Base-by-base conservation (phyloP, 2,329 filamentous ascomycete species). In the Colletotrichum sp. region DNA sequence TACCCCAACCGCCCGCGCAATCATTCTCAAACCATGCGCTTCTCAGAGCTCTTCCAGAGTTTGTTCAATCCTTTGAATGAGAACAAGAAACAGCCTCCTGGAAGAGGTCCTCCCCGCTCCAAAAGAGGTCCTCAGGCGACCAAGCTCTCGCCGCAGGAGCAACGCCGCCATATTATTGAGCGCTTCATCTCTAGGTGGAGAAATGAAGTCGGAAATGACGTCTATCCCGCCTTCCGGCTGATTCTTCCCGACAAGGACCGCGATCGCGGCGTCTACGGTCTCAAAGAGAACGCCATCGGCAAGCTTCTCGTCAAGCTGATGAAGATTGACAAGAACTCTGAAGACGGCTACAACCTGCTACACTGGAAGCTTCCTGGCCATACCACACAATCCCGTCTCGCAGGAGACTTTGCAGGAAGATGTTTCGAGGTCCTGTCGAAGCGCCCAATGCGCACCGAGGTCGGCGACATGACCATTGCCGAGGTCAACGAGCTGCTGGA, bases 191-290 rank as follows among this genome's bases (percentile, higher is more conserved):
- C 91, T 16, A 90, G 92, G 83, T 99, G 97, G 97, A 92, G 96
- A 52, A 92, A 92, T 72, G 93, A 98, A 77, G 96, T 98, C 26
- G 97, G 97, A 30, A 88, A 95, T 79, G 97, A 99, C 84, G 95
- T 99, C 80, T 99, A 97, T 82, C 97, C 97, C 0, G 96, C 95
- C 3, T 91, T 99, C 84, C 93, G 97, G 24, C 90, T 99, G 63
- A 98, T 99, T 73, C 89, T 98, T 5, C 96, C 96, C 0, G 95
- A 98, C 81, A 98, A 98, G 82, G 97, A 99, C 82, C 92, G 96
- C 52, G 96, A 99, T 81, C 92, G 97, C 64, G 94, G 94, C 21
- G 96, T 98, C 88, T 99, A 99, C 81, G 95, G 96, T 1, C 88
- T 99, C 55, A 99, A 99, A 82, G 97, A 99, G 86, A 96, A 94